Evolutionary conservation across 2,329 filamentous ascomycete genomes (phyloP).

Genomic region (Coniochaeta sp.): DNA sequence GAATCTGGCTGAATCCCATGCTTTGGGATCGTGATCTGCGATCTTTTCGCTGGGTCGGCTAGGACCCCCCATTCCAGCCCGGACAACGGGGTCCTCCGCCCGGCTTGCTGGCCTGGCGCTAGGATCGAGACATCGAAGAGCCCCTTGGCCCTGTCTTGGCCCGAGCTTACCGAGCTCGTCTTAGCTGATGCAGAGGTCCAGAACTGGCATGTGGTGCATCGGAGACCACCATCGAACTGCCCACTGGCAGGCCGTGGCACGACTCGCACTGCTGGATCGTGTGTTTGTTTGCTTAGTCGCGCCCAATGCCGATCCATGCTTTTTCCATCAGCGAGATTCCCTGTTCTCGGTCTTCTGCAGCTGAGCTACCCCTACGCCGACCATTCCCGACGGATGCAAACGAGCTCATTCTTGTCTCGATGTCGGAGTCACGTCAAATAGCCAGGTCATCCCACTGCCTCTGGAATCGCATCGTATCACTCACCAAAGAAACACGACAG

Average conservation of each 20-base stretch:
- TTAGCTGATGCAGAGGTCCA: background rate
- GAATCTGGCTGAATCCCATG: background rate
- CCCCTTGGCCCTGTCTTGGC: background rate
- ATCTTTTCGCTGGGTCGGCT: background rate
- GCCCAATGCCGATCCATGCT: background rate
- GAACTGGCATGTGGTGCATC: background rate
- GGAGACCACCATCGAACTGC: background rate
- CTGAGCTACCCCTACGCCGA: background rate
- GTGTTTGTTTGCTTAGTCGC: background rate
- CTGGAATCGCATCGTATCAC: background rate
- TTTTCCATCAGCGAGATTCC: background rate
- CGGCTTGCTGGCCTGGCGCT: background rate
- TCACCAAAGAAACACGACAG: background rate
- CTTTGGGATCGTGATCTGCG: background rate
- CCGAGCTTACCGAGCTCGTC: background rate
- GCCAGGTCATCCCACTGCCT: background rate
- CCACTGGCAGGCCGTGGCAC: background rate
- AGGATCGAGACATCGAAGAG: background rate
- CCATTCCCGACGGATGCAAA: background rate
- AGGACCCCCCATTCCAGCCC: background rate
- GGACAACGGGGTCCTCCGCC: background rate
- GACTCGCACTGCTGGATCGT: background rate
- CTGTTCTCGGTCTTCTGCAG: background rate
- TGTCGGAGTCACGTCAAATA: slow-evolving; percentile 1
- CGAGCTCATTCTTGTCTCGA: background rate